Evolutionary conservation across 139 green algal genomes (phyloP).

Genomic region (Closterium sp.): DNA sequence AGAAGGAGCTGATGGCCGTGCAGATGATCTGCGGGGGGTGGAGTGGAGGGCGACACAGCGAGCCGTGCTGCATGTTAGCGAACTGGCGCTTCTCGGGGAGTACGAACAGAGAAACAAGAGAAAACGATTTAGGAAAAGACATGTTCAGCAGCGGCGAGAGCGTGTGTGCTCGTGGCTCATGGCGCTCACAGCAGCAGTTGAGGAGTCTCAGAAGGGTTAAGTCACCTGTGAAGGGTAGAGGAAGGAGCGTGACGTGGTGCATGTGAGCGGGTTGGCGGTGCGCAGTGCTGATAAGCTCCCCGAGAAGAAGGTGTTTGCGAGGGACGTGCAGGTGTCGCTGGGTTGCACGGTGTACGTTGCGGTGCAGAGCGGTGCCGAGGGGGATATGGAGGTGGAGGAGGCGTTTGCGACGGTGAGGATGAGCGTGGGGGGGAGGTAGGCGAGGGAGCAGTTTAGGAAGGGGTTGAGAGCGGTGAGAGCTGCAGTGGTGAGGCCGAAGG

Average conservation of each 20-base stretch:
- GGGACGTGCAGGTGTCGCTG: slow-evolving; percentile 10
- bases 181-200: too few relatives aligned
- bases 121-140: too few relatives aligned
- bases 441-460: background rate
- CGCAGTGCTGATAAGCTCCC: background rate
- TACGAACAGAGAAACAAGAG: too few relatives aligned
- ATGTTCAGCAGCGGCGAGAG: too few relatives aligned
- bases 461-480: background rate
- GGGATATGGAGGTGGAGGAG: background rate
- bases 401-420: background rate
- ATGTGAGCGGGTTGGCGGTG: background rate
- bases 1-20: background rate
- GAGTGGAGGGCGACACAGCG: too few relatives aligned
- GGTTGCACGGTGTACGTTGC: slow-evolving; percentile 1
- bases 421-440: background rate
- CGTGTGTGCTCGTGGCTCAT: too few relatives aligned
- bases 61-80: too few relatives aligned
- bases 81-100: too few relatives aligned
- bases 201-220: too few relatives aligned
- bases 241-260: background rate
- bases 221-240: background rate
- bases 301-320: background rate
- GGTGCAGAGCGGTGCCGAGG: background rate
- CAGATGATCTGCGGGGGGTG: background rate
- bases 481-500: background rate